Percentiles rank a stretch among this genome's conserved stretches.
Evolutionary conservation across 116 monocot genomes (phyloP).

Genomic region (Zostera marina): DNA sequence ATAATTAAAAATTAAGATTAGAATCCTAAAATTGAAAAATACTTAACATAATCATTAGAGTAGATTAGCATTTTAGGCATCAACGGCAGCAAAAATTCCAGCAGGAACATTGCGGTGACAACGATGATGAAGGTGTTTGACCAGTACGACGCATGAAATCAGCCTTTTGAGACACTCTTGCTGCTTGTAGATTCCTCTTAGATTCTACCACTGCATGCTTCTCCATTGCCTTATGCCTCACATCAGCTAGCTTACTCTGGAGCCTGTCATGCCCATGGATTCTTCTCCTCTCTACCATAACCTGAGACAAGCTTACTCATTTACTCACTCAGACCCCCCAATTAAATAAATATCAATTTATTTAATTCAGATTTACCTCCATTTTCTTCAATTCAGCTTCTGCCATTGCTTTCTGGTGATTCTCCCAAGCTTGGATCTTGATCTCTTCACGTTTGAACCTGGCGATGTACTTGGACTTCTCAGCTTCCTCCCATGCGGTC

Average conservation of each 20-base stretch:
- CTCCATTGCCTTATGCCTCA: constrained; percentile 49
- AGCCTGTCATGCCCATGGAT: constrained; percentile 50
- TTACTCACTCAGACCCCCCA: neutral
- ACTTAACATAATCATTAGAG: too few species aligned
- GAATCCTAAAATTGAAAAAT: too few species aligned
- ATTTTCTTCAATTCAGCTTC: constrained; percentile 66
- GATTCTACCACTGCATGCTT: constrained; percentile 57
- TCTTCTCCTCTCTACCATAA: constrained; percentile 76
- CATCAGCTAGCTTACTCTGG: constrained; percentile 43
- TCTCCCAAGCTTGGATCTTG: constrained; percentile 73
- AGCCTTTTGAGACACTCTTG: constrained; percentile 44
- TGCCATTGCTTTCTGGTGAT: constrained; percentile 58
- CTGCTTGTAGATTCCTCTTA: constrained; percentile 42
- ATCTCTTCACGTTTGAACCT: constrained; percentile 55
- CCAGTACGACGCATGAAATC: constrained; percentile 72
- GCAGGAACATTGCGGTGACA: constrained; percentile 25
- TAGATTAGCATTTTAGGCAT: too few species aligned
- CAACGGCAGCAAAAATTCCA: constrained; percentile 13
- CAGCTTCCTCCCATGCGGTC: constrained; percentile 92
- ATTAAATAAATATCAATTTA: neutral
- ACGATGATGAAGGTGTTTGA: constrained; percentile 39
- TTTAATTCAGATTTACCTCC: constrained; percentile 24
- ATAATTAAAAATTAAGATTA: too few species aligned
- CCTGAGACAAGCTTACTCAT: constrained; percentile 15
- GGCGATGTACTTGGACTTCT: constrained; percentile 68